phyloP scores from a whole-genome alignment of 805 yeast genomes.

The Myxozyma kluyveri region DNA sequence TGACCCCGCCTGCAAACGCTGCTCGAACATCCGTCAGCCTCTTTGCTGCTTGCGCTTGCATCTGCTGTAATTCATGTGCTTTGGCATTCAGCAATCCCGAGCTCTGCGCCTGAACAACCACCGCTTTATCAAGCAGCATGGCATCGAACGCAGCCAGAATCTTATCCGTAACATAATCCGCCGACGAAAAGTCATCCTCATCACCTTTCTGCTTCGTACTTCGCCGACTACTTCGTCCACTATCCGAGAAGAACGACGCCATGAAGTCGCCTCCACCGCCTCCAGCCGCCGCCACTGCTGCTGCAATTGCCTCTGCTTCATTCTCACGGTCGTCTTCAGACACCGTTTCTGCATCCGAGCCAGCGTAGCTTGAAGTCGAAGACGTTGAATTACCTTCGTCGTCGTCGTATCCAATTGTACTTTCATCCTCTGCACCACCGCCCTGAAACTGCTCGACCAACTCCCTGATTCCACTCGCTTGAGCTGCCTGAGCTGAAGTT shows the following conservation, averaged over 20 bases:
- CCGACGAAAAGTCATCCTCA: constrained; percentile 19
- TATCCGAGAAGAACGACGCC: neutral
- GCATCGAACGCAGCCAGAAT: constrained; percentile 27
- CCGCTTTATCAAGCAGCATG: constrained; percentile 23
- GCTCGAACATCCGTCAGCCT: constrained; percentile 16
- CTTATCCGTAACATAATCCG: constrained; percentile 26
- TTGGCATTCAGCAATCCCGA: constrained; percentile 27
- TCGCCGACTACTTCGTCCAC: neutral
- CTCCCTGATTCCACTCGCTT: neutral
- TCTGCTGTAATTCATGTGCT: constrained; percentile 21
- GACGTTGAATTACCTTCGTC: constrained; percentile 2
- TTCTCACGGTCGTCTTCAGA: constrained; percentile 1
- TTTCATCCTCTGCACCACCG: constrained; percentile 2
- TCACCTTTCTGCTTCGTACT: neutral
- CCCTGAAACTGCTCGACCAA: neutral
- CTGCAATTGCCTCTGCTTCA: neutral
- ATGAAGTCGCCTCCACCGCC: constrained; percentile 1
- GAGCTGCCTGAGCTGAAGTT: neutral
- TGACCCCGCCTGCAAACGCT: constrained; percentile 22
- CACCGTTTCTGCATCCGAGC: constrained; percentile 26
- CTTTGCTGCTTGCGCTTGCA: constrained; percentile 18
- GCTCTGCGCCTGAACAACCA: constrained; percentile 27
- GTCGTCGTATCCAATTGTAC: constrained; percentile 8
- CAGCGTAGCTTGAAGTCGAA: constrained; percentile 29
- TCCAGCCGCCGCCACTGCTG: neutral